Evolutionary conservation across 148 eudicot genomes (phyloP), one percentile per base, ranked within the genome.

Genomic region (Gaultheria prostrata): DNA sequence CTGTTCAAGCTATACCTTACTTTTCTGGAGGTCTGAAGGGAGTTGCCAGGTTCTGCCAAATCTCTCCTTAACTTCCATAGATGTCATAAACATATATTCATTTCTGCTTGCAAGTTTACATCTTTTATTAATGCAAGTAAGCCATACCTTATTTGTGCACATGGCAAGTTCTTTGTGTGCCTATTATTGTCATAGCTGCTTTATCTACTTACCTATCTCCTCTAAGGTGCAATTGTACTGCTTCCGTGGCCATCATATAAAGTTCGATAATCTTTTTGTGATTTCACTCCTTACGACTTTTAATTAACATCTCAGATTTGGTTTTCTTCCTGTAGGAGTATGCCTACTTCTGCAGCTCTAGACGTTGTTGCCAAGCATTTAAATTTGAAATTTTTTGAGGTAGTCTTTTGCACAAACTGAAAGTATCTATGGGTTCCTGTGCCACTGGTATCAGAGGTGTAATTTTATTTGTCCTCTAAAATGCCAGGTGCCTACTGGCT

Each of bases 261-360:
- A 51, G 43, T 78, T 20, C 59, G 70, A 35, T n/a, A n/a, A 50
- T 84, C 57, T 13, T 81, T 50, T 87, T 83, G 32, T 77, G 26
- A 63, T 30, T 81, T 50, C 56, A n/a, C 26, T 61, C 49, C 48
- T 12, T 26, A 56, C 48, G 32, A 56, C n/a, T 50, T 2, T 50
- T 57, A 53, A 51, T 14, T 57, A 74, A 49, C 30, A 67, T 75
- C 21, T 72, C 69, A 18, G 80, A 20, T 77, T 76, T 49, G 48
- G 21, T 79, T 82, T 61, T 71, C 80, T 85, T 49, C 70, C 72
- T 89, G 83, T 88, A 94, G 99, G 98, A 96, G 99, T 86, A 96
- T 96, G 99, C 99, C 99, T 83, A 96, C 99, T 26, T 96, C 99
- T 80, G 99, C 98, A 87, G 99, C 98, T 72, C 93, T 96, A 87